A percentile compares a stretch with the other conserved stretches of the same genome.
Evolutionary conservation across 108 stramenopile species (phyloP).

Genomic region (Discostella stelligeroides): DNA sequence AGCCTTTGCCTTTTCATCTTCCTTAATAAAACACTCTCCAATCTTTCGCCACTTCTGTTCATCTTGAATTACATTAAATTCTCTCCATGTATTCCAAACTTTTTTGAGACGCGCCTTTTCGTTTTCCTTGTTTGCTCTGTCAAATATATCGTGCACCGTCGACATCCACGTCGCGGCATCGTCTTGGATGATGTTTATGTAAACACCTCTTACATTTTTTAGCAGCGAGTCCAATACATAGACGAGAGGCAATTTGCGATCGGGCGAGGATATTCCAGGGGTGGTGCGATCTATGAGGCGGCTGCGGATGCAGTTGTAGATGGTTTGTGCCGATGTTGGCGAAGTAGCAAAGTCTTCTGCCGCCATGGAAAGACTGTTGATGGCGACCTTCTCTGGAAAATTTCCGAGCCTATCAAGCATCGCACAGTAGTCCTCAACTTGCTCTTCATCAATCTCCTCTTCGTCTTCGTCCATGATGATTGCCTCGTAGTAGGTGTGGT

Average conservation of each 20-base stretch:
- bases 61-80: constrained; percentile 53
- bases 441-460: constrained; percentile 73
- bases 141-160: constrained; percentile 61
- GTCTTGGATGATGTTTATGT: constrained; percentile 64
- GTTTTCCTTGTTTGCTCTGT: constrained; percentile 42
- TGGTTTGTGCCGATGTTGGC: constrained; percentile 52
- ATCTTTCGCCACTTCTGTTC: constrained; percentile 63
- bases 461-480: constrained; percentile 40
- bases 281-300: constrained; percentile 47
- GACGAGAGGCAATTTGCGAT: constrained; percentile 73
- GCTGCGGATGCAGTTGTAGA: constrained; percentile 71
- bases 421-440: constrained; percentile 77
- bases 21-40: constrained; percentile 63
- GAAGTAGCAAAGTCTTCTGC: constrained; percentile 76
- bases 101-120: constrained; percentile 63
- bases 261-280: constrained; percentile 31
- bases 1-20: constrained; percentile 22
- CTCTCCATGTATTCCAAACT: constrained; percentile 84
- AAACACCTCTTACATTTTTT: constrained; percentile 81
- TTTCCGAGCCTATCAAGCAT: constrained; percentile 72
- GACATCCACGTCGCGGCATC: constrained; percentile 77
- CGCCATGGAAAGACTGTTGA: constrained; percentile 82
- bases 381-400: constrained; percentile 81
- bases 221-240: constrained; percentile 82
- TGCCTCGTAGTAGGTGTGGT: no score